These are phyloP conservation scores for Tolypocladium pustulatum DNA, from an alignment of 2,329 filamentous ascomycete genomes.

Conservation along the genomic window DNA sequence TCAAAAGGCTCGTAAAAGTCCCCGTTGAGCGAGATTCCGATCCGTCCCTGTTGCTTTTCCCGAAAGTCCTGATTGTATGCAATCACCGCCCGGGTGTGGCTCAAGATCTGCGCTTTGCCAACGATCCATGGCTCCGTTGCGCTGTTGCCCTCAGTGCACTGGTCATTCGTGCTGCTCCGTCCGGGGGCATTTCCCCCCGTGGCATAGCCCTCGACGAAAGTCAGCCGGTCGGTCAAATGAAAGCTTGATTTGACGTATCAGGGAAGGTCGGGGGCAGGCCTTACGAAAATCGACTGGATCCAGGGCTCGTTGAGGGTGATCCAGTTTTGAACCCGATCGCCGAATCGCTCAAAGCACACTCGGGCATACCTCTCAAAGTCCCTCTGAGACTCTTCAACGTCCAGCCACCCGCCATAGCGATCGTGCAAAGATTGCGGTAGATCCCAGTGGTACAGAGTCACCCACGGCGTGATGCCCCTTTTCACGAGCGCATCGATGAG, in stretches of 20 bases:
- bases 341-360: constrained; percentile 26
- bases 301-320: constrained; percentile 28
- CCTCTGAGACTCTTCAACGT: constrained; percentile 17
- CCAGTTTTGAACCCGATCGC: constrained; percentile 29
- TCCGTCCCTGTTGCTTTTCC: constrained; percentile 15
- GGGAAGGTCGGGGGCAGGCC: background rate
- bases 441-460: constrained; percentile 59
- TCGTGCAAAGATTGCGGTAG: constrained; percentile 23
- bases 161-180: constrained; percentile 10
- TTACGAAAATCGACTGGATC: constrained; percentile 24
- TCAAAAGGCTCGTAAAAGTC: constrained; percentile 28
- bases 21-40: constrained; percentile 26
- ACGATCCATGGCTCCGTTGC: constrained; percentile 26
- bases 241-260: background rate
- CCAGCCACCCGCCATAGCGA: constrained; percentile 23
- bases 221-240: background rate
- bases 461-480: constrained; percentile 47
- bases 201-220: constrained; percentile 15
- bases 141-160: constrained; percentile 13
- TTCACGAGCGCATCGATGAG: constrained; percentile 48
- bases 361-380: constrained; percentile 26
- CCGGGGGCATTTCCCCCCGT: constrained; percentile 24
- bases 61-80: constrained; percentile 22
- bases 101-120: constrained; percentile 24
- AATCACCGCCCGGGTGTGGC: constrained; percentile 20